Evolutionary conservation across 495 filamentous ascomycete genomes (phyloP), one percentile per base, ranked within the genome.

Genomic region (Choiromyces venosus): DNA sequence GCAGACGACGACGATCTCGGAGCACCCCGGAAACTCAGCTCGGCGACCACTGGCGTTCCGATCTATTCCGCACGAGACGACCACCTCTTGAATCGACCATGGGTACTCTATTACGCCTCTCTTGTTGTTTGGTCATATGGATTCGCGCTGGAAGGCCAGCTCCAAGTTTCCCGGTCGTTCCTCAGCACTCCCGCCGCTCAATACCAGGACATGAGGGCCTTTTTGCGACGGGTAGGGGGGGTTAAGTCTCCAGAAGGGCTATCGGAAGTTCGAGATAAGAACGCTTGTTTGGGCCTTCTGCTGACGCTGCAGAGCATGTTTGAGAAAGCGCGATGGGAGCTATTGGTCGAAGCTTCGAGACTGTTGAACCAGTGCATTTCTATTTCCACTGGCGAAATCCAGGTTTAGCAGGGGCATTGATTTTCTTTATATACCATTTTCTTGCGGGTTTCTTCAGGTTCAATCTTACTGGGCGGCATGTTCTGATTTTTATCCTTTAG

Each of bases 111-210:
- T 81, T 96, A 96, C 72, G 92, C 95, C 1, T 88, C 90, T 3
- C 85, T 98, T 61, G 93, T 97, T 37, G 92, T 97, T 25, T 99
- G 94, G 94, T 93, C 88, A 70, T 99, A 98, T 79, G 95, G 93
- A 35, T 98, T 88, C 81, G 95, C 95, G 14, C 83, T 97, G 70
- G 95, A 97, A 79, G 95, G 95, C 0, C 86, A 92, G 0, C 86
- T 91, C 69, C 82, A 85, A 29, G 80, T 83, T 10, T 83, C 87
- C 3, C 76, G 86, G 39, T 87, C 87, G 21, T 82, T 83, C 7
- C 86, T 90, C 12, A 71, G 77, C 14, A 88, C 87, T 2, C 84
- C 85, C 36, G 86, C 89, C 9, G 90, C 93, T 70, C 90, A 90
- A 82, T 86, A 90, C 70, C 85, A 82, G 29, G 89, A 94, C 79